Evolutionary conservation across 306 rosid genomes (phyloP), one percentile per base, ranked within the genome.

Genomic region (Acacia melanoxylon): DNA sequence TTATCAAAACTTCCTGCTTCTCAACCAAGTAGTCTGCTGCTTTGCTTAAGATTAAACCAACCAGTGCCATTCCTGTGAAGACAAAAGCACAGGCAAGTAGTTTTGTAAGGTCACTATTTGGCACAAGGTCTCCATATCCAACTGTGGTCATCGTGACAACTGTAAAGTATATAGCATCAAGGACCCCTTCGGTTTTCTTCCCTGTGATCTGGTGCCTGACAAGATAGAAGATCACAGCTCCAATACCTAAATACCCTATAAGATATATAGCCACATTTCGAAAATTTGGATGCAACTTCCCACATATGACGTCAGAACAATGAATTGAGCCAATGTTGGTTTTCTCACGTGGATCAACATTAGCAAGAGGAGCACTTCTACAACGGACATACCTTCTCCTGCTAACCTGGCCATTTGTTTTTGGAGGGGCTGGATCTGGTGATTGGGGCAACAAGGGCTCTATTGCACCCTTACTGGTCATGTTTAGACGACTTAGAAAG

Each of bases 121-220:
- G 91, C 13, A 88, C 91, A 62, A 88, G 88, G 29, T 88, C 91
- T 51, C 91, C 91, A 54, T 88, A 88, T 82, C 91, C 91, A 62
- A 88, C 91, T 2, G 89, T 85, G 37, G 91, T 85, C 91, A 88
- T 88, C 22, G 91, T 88, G 63, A 88, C 89, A 73, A 88, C 78
- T 44, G 88, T 80, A 5, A 88, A 88, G 78, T 88, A 88, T 54
- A 88, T 0, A 42, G 91, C 89, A 81, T 88, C 91, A 70, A 85
- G 89, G 78, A 85, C 16, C 74, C 76, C 83, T 6, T 74, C 41
- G 4, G 89, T 85, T 80, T 88, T 85, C 72, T 10, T 12, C 81
- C 91, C 91, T 74, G 81, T 48, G 62, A 85, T 85, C 74, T 88
- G 89, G 78, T 85, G 46, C 74, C 87, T 44, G 4, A 77, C 77